Evolutionary conservation across 2,329 filamentous ascomycete species (phyloP), one percentile per base, ranked within the genome.

Genomic region (Trichoderma sp.): DNA sequence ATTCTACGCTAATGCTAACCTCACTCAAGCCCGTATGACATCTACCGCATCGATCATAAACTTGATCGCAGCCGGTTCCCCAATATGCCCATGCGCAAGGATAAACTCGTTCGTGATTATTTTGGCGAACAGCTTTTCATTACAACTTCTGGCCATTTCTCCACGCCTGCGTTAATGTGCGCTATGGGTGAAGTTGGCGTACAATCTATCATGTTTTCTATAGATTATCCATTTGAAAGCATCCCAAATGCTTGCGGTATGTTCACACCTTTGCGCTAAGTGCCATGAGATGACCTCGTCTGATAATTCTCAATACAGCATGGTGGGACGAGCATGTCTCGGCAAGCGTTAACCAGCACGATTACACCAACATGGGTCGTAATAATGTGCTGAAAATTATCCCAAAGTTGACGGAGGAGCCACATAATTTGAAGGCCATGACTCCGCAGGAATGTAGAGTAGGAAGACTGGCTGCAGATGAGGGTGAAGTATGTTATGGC

Each of bases 71-170:
- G 58, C 24, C 68, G 68, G 9, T 70, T 70, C 15, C 68, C 86
- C 61, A 86, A 87, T 82, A 86, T 86, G 79, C 84, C 83, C 0
- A 81, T 86, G 3, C 86, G 85, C 79, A 83, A 87, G 79, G 83
- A 83, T 77, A 83, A 82, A 0, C 68, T 70, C 30, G 82, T 84
- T 74, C 82, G 81, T 26, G 83, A 88, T 26, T 89, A 89, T 78
- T 89, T 89, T 77, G 81, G 80, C n/a, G 75, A 83, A 39, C 89
- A 89, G 76, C 80, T 89, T 68, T 89, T 85, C 84, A 84, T 89
- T 73, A 89, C 87, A 3, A 89, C 87, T 1, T 84, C 81, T 69
- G 87, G 87, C 0, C 85, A 89, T 76, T 89, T 89, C 74, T 88
- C 84, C 0, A 88, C 86, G 0, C 78, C 83, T 0, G 86, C 86